phyloP scores from a whole-genome alignment of 1,284 basidiomycete genomes.

The Pseudozyma sp. region DNA sequence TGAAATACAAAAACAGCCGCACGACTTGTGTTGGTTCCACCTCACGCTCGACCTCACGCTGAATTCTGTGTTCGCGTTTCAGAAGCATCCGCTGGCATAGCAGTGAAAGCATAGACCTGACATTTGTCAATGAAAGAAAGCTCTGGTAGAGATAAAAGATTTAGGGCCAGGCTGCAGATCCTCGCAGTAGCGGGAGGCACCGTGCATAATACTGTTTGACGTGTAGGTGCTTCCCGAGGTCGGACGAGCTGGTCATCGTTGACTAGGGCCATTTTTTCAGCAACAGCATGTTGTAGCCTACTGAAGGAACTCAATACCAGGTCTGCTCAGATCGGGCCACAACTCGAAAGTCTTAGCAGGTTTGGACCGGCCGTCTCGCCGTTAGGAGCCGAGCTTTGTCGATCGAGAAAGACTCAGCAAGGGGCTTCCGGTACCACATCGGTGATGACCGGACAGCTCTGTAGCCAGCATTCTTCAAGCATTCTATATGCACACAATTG shows the following conservation, averaged over 20 bases:
- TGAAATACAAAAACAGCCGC: not conserved
- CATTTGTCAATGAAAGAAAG: not conserved
- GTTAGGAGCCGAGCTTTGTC: too few relatives aligned
- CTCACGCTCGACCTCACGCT: not conserved
- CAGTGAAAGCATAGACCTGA: not conserved
- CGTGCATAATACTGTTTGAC: constrained; percentile 3
- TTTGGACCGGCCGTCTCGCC: too few relatives aligned
- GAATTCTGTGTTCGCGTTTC: not conserved
- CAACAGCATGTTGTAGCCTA: too few relatives aligned
- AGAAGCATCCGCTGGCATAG: not conserved
- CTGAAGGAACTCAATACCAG: too few relatives aligned
- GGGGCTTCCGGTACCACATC: too few relatives aligned
- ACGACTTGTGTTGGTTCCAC: not conserved
- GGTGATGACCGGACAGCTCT: too few relatives aligned
- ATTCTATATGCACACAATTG: too few relatives aligned
- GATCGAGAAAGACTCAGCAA: too few relatives aligned
- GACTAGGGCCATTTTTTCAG: not conserved
- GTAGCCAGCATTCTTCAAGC: too few relatives aligned
- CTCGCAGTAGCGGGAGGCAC: constrained; percentile 8
- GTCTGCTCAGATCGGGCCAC: too few relatives aligned
- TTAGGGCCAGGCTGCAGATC: constrained; percentile 1
- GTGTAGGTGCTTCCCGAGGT: not conserved
- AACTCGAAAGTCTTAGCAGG: too few relatives aligned
- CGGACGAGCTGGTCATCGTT: not conserved
- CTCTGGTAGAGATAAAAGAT: not conserved